Conservation (phyloP, 2,329 filamentous ascomycete genomes). For the Amphichorda felina region DNA sequence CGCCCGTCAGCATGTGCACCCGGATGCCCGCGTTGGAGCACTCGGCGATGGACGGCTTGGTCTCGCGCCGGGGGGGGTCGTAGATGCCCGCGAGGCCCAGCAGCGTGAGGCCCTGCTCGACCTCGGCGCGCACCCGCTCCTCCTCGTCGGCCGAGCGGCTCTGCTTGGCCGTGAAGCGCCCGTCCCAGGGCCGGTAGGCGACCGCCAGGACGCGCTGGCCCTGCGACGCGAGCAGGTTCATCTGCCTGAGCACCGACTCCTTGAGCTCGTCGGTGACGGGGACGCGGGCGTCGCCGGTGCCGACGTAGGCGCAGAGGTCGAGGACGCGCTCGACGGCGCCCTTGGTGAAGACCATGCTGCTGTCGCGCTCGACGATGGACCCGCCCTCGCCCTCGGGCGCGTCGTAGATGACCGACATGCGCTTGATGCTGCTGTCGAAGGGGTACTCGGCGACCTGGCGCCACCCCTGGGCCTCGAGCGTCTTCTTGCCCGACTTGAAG, state of each 20-base stretch:
- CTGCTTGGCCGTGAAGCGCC: constrained; percentile 28
- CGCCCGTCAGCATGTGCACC: constrained; percentile 78
- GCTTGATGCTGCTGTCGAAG: constrained; percentile 70
- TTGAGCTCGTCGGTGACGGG: constrained; percentile 39
- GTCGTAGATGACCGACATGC: constrained; percentile 67
- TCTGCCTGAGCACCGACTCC: constrained; percentile 36
- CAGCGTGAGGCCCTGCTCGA: constrained; percentile 60
- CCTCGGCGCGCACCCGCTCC: constrained; percentile 38
- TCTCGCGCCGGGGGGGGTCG: constrained; percentile 75
- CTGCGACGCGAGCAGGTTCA: constrained; percentile 49
- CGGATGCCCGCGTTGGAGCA: constrained; percentile 64
- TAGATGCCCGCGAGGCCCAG: constrained; percentile 79
- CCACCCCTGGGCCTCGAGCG: constrained; percentile 41
- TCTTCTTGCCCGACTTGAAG: constrained; percentile 47
- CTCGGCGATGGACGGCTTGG: constrained; percentile 57
- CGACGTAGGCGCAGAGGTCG: constrained; percentile 39
- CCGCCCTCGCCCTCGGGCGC: constrained; percentile 26
- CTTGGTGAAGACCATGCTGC: constrained; percentile 47
- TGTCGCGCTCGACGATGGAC: constrained; percentile 24
- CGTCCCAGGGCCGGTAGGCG: constrained; percentile 49
- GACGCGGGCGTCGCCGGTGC: constrained; percentile 26
- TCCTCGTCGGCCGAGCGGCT: constrained; percentile 20
- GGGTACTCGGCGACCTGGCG: constrained; percentile 58
- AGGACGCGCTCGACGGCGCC: constrained; percentile 50
- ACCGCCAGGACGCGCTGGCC: constrained; percentile 64